Evolutionary conservation across 108 stramenopile genomes (phyloP).

Genomic region (Nitzschia sp.): DNA sequence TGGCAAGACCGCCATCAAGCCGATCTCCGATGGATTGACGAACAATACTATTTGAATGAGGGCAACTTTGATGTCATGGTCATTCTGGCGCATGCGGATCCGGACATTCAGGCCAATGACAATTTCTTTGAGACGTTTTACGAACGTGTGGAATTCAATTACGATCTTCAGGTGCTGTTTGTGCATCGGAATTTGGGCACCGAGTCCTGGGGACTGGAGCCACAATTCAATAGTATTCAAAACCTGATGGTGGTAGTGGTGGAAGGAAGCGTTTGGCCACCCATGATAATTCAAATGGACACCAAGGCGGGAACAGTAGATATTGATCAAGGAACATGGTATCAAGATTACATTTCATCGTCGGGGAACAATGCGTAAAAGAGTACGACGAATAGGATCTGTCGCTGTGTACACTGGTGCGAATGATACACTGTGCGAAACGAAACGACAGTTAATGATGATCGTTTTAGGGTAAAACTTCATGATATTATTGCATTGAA

Average conservation of each 20-base stretch:
- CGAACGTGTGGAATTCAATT: slow-evolving; percentile 13
- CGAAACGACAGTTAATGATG: too few species aligned
- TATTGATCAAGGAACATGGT: slow-evolving; percentile 40
- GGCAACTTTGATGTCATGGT: slow-evolving; percentile 26
- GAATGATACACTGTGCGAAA: too few species aligned
- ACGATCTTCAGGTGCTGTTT: slow-evolving; percentile 20
- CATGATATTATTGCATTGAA: too few species aligned
- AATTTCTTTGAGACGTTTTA: slow-evolving; percentile 33
- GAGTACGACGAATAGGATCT: too few species aligned
- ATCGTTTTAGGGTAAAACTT: too few species aligned
- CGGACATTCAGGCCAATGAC: slow-evolving; percentile 26
- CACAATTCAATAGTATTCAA: slow-evolving; percentile 20
- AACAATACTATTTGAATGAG: neutral
- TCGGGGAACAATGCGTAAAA: neutral
- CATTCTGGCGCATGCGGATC: slow-evolving; percentile 43
- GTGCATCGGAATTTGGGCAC: slow-evolving; percentile 38
- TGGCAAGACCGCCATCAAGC: slow-evolving; percentile 33
- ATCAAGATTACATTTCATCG: slow-evolving; percentile 26
- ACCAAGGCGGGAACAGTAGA: slow-evolving; percentile 8
- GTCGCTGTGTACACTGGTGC: too few species aligned
- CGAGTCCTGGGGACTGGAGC: slow-evolving; percentile 19
- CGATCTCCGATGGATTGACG: slow-evolving; percentile 45
- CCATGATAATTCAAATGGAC: slow-evolving; percentile 40
- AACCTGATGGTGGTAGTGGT: slow-evolving; percentile 33
- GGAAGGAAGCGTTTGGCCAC: slow-evolving; percentile 44